Base-by-base conservation (phyloP, 2,329 filamentous ascomycete genomes). In the Stachybotrys chlorohalonatus region DNA sequence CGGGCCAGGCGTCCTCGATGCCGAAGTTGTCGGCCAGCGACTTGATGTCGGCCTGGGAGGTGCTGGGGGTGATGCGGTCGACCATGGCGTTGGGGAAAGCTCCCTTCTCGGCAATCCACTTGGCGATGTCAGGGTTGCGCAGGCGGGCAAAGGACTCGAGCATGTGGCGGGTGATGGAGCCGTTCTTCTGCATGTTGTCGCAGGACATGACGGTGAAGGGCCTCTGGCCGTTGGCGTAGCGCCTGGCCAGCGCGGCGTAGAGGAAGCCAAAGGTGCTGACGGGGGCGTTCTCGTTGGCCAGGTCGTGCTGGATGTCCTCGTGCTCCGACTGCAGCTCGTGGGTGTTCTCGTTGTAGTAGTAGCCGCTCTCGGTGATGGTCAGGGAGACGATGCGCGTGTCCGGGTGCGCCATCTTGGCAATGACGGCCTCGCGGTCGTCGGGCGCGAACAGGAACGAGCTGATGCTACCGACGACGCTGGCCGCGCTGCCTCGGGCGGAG, bases 261-360 rank as follows among this genome's bases (percentile, higher is more conserved):
- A 80, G 73, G 67, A 76, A 80, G 52, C 77, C 77, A 58, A 77
- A 80, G 16, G 73, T 78, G 59, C 75, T 80, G 56, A 66, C 66
- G 24, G 77, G 77, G 3, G 62, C 53, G 49, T 69, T 66, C 42
- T 71, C 69, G 64, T 77, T 70, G 62, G 69, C 70, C 7, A 79
- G 67, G 60, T 80, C 77, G 60, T 68, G 70, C 60, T 73, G 70
- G 52, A 80, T 79, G 60, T 80, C 76, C 8, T 75, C 67, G 63
- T 79, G 70, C 48, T 79, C 71, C 42, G 65, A 64, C 57, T 73
- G 65, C 55, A 80, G 70, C 68, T 79, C 66, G 68, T 80, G 77
- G n/a, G 77, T 76, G 71, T 80, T 79, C 63, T 80, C 77, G 63
- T 80, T 78, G 70, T 80, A 79, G 69, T 77, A 80, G 73, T 80